Evolutionary conservation across 345 rosid genomes (phyloP), one percentile per base, ranked within the genome.

Genomic region (Populus davidiana): DNA sequence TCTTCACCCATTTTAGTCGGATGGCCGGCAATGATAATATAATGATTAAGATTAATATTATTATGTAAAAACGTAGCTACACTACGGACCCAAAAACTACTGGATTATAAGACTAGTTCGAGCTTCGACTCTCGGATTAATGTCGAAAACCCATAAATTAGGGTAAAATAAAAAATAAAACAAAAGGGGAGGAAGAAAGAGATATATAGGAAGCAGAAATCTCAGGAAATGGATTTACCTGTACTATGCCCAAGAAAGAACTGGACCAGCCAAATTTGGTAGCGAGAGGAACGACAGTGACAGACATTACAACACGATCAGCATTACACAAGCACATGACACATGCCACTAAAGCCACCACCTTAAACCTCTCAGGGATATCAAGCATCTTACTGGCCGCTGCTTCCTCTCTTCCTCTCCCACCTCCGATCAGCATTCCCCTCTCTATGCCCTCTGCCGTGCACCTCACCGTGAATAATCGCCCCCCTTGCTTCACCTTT

Each of bases 251-350:
- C 65, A 93, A 66, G 81, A 95, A 95, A 54, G 94, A 84, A 77
- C 86, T 95, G 74, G 98, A 95, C 99, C 99, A 95, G 2, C 94
- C 96, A 73, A 77, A 80, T 75, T 89, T 88, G 10, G 92, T 89
- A 35, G 99, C 98, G 5, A 95, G 92, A 21, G 99, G 99, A 67
- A 95, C 99, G 59, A 93, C 80, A 38, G 99, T 91, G 0, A 95
- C 97, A 1, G 99, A 95, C 99, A 80, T 80, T 6, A 80, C 83
- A 21, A 80, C 76, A 11, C 83, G 71, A 27, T 80, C 83, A 29
- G 79, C 99, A 88, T 95, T 95, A 82, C 98, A 93, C 2, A 95
- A 85, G 82, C 98, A 90, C 98, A 95, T 86, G 25, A 88, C 94
- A 39, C 83, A 84, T 29, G 98, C 98, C 83, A 89, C 81, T 65